A percentile compares a stretch with the other conserved stretches of the same genome.
Conservation (phyloP, 192 early-diverging fungal genomes). For the Backusella westeae region DNA sequence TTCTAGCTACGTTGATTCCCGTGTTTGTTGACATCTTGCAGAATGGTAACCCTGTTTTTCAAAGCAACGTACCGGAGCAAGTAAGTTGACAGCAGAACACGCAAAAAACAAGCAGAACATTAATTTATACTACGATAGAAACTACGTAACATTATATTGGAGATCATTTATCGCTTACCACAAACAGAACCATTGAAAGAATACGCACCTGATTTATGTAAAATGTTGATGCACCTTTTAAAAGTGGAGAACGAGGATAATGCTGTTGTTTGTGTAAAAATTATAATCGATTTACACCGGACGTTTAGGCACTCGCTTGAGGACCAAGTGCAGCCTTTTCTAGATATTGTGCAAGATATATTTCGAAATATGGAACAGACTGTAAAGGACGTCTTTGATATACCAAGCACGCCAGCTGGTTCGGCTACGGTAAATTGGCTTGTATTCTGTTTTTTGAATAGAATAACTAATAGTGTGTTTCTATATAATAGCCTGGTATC, state of each 20-base stretch:
- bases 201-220: constrained; percentile 76
- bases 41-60: constrained; percentile 71
- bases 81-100: constrained; percentile 34
- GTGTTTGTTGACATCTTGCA: constrained; percentile 76
- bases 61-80: constrained; percentile 73
- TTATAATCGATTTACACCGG: constrained; percentile 95
- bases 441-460: not conserved
- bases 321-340: constrained; percentile 84
- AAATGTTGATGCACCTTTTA: constrained; percentile 73
- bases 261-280: constrained; percentile 87
- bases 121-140: constrained; percentile 53
- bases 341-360: constrained; percentile 91
- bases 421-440: constrained; percentile 27
- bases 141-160: constrained; percentile 83
- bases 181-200: constrained; percentile 79
- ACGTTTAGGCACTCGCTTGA: constrained; percentile 79
- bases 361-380: constrained; percentile 90
- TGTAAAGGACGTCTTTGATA: constrained; percentile 80
- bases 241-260: constrained; percentile 98
- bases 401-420: constrained; percentile 55
- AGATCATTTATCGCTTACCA: constrained; percentile 92
- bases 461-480: not conserved
- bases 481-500: constrained; percentile 34
- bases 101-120: not conserved
- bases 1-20: constrained; percentile 78